phyloP scores from a whole-genome alignment of 371 early-diverging fungal genomes.

The Dichotomocladium elegans region DNA sequence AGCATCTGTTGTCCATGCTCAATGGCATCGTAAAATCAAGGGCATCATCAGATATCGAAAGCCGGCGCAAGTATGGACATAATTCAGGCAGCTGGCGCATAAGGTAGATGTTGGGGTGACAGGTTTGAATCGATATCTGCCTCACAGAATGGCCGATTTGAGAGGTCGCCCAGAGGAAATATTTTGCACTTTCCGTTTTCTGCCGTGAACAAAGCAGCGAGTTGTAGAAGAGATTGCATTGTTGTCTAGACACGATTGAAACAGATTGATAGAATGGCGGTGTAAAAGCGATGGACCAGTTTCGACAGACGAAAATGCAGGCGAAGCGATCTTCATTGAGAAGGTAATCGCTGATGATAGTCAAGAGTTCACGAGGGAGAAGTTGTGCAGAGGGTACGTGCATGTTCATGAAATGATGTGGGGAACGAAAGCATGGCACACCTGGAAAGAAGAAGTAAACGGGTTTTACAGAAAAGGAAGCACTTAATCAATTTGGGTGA shows the following conservation, averaged over 20 bases:
- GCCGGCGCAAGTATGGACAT: background rate
- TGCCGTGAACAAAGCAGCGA: background rate
- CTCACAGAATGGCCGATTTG: background rate
- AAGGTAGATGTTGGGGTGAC: background rate
- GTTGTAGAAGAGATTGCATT: background rate
- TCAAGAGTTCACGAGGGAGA: constrained; percentile 1
- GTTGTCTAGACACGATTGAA: background rate
- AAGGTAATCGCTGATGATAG: background rate
- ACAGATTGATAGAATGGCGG: background rate
- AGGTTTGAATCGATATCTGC: background rate
- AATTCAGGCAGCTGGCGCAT: background rate
- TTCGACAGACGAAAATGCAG: background rate
- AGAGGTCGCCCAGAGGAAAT: background rate
- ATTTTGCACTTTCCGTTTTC: no score
- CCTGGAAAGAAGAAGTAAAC: no score
- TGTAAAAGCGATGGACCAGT: constrained; percentile 2
- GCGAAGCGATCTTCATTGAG: background rate
- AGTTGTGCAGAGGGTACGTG: no score
- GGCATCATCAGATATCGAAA: background rate
- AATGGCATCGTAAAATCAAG: background rate
- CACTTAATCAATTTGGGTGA: no score
- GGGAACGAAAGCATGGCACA: no score
- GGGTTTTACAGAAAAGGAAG: no score
- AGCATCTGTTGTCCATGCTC: background rate
- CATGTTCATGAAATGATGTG: no score